A percentile compares a stretch with the other conserved stretches of the same genome.
Conservation (phyloP, 306 rosid genomes). For the Rubus idaeus region DNA sequence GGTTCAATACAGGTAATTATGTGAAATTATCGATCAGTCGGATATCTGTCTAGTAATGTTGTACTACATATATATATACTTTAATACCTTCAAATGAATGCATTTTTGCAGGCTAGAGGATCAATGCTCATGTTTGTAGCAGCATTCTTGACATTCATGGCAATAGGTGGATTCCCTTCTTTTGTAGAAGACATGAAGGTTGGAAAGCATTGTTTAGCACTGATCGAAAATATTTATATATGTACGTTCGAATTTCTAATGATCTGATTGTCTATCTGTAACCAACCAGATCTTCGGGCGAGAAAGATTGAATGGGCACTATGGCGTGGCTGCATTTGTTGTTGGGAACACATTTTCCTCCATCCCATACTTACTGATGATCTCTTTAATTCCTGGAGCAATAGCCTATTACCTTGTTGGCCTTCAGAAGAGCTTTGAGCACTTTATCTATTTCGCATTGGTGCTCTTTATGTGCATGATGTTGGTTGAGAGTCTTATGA, state of each 20-base stretch:
- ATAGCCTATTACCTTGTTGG: conserved; percentile 52
- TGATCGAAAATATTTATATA: no score
- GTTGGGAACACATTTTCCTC: conserved; percentile 49
- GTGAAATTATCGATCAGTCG: background rate
- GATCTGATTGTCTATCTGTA: background rate
- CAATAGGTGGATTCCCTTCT: conserved; percentile 73
- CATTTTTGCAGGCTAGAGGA: conserved; percentile 57
- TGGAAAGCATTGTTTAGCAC: background rate
- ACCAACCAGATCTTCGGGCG: conserved; percentile 42
- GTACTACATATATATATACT: background rate
- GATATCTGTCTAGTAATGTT: background rate
- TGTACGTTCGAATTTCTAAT: no score
- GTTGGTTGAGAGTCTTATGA: conserved; percentile 69
- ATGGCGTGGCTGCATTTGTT: conserved; percentile 47
- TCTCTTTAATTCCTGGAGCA: conserved; percentile 52
- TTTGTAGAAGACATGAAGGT: conserved; percentile 84
- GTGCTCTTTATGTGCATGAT: conserved; percentile 41
- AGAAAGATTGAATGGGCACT: conserved; percentile 67
- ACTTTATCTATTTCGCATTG: conserved; percentile 40
- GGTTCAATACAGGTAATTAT: conserved; percentile 41
- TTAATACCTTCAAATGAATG: background rate
- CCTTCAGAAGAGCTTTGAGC: conserved; percentile 39
- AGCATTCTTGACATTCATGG: conserved; percentile 67
- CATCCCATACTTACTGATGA: conserved; percentile 46
- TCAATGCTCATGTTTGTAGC: conserved; percentile 57